phyloP scores from a whole-genome alignment of 352 stramenopile species.

The Sclerospora graminicola region DNA sequence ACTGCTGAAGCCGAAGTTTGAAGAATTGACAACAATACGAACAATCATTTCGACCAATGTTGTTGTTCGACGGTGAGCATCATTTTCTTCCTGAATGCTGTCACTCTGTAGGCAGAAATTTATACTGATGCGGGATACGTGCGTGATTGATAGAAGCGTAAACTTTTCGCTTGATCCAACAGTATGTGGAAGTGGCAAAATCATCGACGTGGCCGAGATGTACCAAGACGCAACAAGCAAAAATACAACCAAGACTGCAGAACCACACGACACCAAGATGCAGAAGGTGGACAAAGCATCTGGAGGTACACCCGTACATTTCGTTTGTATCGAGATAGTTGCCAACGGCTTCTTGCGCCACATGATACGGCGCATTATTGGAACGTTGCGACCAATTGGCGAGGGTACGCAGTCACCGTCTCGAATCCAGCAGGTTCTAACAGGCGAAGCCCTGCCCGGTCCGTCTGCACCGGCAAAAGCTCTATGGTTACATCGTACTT shows the following conservation, averaged over 20 bases:
- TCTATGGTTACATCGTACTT: constrained; percentile 79
- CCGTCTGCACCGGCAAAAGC: constrained; percentile 70
- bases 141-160: constrained; percentile 33
- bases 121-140: neutral
- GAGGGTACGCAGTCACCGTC: constrained; percentile 46
- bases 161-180: constrained; percentile 57
- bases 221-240: constrained; percentile 17
- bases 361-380: constrained; percentile 83
- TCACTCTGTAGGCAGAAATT: neutral
- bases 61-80: constrained; percentile 37
- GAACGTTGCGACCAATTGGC: constrained; percentile 67
- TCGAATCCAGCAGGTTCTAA: constrained; percentile 60
- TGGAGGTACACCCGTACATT: constrained; percentile 32
- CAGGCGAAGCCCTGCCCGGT: constrained; percentile 35
- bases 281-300: constrained; percentile 16
- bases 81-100: neutral
- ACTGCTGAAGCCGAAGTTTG: constrained; percentile 44
- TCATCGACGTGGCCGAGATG: constrained; percentile 31
- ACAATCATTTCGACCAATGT: constrained; percentile 60
- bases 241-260: constrained; percentile 6
- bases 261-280: constrained; percentile 29
- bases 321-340: constrained; percentile 75
- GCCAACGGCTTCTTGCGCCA: constrained; percentile 80
- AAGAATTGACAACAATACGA: constrained; percentile 51
- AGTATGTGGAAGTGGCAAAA: constrained; percentile 42